Conservation (phyloP, 768 basidiomycete genomes). For the Trametes cinnabarina region DNA sequence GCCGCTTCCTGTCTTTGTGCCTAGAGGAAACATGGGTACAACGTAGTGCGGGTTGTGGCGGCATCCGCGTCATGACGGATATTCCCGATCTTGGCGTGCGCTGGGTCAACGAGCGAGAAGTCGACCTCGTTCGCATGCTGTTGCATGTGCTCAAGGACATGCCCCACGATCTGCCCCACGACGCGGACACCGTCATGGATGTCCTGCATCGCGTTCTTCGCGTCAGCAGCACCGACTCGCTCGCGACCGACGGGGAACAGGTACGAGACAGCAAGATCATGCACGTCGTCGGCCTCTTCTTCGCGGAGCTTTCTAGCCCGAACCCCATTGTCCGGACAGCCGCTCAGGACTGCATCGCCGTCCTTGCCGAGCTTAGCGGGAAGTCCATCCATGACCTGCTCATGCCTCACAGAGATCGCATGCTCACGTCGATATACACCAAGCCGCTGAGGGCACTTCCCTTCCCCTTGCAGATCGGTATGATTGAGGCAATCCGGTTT, state of each 20-base stretch:
- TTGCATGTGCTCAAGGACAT: constrained; percentile 93
- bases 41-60: constrained; percentile 87
- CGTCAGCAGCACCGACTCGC: constrained; percentile 49
- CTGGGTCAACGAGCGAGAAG: constrained; percentile 84
- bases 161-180: constrained; percentile 81
- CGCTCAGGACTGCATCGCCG: constrained; percentile 74
- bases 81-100: constrained; percentile 68
- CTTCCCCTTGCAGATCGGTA: constrained; percentile 93
- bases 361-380: constrained; percentile 72
- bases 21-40: constrained; percentile 88
- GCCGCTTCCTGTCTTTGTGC: constrained; percentile 81
- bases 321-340: constrained; percentile 83
- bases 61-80: constrained; percentile 76
- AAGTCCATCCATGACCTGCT: constrained; percentile 78
- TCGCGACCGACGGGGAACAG: constrained; percentile 20
- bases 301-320: constrained; percentile 84
- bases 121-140: constrained; percentile 86
- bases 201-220: constrained; percentile 69
- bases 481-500: constrained; percentile 96
- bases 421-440: constrained; percentile 89
- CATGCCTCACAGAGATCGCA: constrained; percentile 78
- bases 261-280: constrained; percentile 46
- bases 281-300: constrained; percentile 78
- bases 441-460: constrained; percentile 94
- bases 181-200: constrained; percentile 74